phyloP scores from a whole-genome alignment of 306 rosid genomes.

The Malus sieversii region DNA sequence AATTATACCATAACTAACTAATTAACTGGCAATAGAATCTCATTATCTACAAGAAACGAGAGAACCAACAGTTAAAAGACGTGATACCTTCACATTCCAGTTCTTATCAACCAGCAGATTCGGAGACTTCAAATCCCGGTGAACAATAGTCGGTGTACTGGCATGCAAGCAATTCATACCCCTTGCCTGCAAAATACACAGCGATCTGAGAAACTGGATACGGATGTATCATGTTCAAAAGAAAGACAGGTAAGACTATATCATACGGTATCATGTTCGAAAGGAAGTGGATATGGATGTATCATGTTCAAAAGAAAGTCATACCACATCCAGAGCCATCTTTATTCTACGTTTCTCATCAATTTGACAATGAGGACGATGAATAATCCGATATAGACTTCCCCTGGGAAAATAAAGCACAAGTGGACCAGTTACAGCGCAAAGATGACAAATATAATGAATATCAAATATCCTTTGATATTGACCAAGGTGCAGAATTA shows the following conservation, averaged over 20 bases:
- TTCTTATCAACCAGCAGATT: conserved; percentile 95
- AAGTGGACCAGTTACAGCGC: neutral
- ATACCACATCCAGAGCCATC: conserved; percentile 99
- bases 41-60: neutral
- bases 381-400: conserved; percentile 82
- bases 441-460: neutral
- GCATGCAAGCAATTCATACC: conserved; percentile 99
- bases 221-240: conserved; percentile 3
- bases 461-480: neutral
- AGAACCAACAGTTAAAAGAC: conserved; percentile 9
- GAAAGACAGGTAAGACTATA: conserved; percentile 4
- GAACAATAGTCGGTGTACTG: conserved; percentile 89
- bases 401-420: conserved; percentile 45
- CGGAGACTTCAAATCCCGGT: conserved; percentile 94
- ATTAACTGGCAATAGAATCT: neutral
- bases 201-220: conserved; percentile 16
- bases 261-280: conserved; percentile 35
- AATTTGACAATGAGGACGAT: conserved; percentile 78
- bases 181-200: conserved; percentile 66
- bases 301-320: conserved; percentile 13
- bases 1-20: neutral
- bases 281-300: conserved; percentile 13
- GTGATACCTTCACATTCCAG: conserved; percentile 92
- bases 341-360: conserved; percentile 90
- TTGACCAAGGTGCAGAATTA: conserved; percentile 4